These are phyloP conservation scores for Albatrellus ellisii DNA, from an alignment of 768 basidiomycete genomes.

Conservation along the genomic window DNA sequence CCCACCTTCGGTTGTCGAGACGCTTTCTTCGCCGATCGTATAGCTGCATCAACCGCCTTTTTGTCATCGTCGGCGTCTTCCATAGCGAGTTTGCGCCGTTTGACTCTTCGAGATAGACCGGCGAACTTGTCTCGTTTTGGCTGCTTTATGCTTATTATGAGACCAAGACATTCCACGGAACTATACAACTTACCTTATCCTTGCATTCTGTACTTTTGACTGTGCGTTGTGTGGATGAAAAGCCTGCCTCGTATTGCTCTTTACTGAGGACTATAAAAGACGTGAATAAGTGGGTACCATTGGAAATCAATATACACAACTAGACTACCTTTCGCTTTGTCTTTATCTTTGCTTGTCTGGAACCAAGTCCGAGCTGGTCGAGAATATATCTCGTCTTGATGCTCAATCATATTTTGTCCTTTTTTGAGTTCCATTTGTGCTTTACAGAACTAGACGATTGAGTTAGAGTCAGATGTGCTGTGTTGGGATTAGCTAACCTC, in stretches of 20 bases:
- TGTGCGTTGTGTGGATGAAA: conserved; percentile 21
- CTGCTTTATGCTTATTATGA: conserved; percentile 22
- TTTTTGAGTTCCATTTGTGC: conserved; percentile 96
- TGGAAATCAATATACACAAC: conserved; percentile 1
- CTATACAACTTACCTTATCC: conserved; percentile 20
- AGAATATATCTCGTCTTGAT: conserved; percentile 83
- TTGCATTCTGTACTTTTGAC: conserved; percentile 25
- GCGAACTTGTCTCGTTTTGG: conserved; percentile 66
- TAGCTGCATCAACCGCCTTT: conserved; percentile 51
- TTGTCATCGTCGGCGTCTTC: conserved; percentile 63
- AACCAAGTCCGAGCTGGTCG: conserved; percentile 99
- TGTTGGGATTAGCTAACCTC: conserved; percentile 33
- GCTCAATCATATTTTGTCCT: conserved; percentile 91
- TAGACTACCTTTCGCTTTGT: conserved; percentile 55
- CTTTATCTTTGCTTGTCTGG: conserved; percentile 77
- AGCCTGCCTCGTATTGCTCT: conserved; percentile 52
- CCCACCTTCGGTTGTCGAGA: conserved; percentile 67
- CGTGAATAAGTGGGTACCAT: neutral
- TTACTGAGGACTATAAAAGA: conserved; percentile 54
- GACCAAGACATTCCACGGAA: neutral
- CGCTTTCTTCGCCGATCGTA: conserved; percentile 80
- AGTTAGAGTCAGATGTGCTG: conserved; percentile 9
- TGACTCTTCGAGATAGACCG: conserved; percentile 78
- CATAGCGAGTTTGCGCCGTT: conserved; percentile 76
- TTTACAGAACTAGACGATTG: conserved; percentile 45